phyloP scores from a whole-genome alignment of 768 basidiomycete species.

The Agaricus blazei region DNA sequence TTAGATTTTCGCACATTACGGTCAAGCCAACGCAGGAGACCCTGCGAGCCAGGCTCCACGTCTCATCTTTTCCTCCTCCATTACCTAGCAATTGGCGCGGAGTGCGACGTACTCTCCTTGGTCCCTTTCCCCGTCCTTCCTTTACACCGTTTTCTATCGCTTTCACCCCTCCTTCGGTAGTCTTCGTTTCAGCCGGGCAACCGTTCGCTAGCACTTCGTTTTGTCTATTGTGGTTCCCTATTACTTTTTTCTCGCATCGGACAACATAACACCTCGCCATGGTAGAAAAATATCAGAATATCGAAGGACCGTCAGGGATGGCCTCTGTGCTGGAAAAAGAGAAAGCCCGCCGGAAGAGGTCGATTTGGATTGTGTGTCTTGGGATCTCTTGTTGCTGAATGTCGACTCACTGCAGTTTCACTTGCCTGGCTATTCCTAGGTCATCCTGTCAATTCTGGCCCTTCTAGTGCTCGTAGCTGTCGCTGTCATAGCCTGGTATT shows the following conservation, averaged over 20 bases:
- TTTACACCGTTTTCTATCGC: neutral
- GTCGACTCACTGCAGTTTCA: neutral
- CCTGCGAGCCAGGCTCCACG: too few species aligned
- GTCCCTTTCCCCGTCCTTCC: neutral
- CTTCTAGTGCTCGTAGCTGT: slow-evolving; percentile 49
- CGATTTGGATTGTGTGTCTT: slow-evolving; percentile 53
- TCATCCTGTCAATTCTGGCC: slow-evolving; percentile 43
- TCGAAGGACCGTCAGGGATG: slow-evolving; percentile 13
- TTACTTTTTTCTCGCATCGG: neutral
- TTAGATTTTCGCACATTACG: too few species aligned
- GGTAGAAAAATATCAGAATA: slow-evolving; percentile 13
- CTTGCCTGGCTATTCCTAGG: slow-evolving; percentile 29
- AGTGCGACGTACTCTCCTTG: neutral
- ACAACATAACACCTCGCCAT: slow-evolving; percentile 9
- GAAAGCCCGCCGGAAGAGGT: slow-evolving; percentile 28
- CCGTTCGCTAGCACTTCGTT: too few species aligned
- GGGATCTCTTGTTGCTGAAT: too few species aligned
- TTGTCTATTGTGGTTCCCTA: too few species aligned
- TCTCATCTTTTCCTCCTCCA: too few species aligned
- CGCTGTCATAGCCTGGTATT: slow-evolving; percentile 62
- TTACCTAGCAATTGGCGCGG: too few species aligned
- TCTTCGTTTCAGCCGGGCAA: neutral
- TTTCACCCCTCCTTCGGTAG: neutral
- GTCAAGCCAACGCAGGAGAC: too few species aligned
- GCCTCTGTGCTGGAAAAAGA: slow-evolving; percentile 25